Percentiles rank a stretch among this genome's conserved stretches.
Conservation (phyloP, 305 asterid genomes). For the Ilex paraguariensis region DNA sequence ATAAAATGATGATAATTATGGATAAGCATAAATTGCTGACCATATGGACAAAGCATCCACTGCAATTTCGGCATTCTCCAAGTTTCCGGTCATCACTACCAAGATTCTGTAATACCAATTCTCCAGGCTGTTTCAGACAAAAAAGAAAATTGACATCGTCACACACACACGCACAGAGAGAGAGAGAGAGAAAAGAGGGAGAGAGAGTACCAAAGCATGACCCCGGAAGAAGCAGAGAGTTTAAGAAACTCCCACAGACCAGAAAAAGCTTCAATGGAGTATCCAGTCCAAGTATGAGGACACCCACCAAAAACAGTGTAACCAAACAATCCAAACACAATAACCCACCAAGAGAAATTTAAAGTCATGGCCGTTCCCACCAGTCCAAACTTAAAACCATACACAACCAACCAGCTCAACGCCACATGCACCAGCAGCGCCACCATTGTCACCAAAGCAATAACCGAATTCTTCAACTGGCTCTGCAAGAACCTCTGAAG, state of each 20-base stretch:
- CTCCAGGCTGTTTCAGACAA: neutral
- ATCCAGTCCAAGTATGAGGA: neutral
- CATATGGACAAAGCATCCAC: neutral
- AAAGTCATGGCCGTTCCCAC: neutral
- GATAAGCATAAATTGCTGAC: neutral
- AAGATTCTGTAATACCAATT: neutral
- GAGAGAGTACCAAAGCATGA: neutral
- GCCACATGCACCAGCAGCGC: neutral
- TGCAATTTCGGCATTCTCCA: neutral
- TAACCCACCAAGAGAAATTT: neutral
- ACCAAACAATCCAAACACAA: neutral
- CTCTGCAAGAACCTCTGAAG: slow-evolving; percentile 1
- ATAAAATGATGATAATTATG: no score
- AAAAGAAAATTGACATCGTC: no score
- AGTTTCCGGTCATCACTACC: neutral
- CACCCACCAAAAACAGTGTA: neutral
- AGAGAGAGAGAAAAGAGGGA: neutral
- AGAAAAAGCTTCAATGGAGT: neutral
- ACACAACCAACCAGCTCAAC: neutral
- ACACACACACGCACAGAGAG: no score
- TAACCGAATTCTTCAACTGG: neutral
- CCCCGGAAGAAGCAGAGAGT: neutral
- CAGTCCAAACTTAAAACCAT: neutral
- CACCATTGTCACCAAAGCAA: neutral
- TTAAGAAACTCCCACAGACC: neutral